Evolutionary conservation across 345 rosid species (phyloP), one percentile per base, ranked within the genome.

Genomic region (Mercurialis annua): DNA sequence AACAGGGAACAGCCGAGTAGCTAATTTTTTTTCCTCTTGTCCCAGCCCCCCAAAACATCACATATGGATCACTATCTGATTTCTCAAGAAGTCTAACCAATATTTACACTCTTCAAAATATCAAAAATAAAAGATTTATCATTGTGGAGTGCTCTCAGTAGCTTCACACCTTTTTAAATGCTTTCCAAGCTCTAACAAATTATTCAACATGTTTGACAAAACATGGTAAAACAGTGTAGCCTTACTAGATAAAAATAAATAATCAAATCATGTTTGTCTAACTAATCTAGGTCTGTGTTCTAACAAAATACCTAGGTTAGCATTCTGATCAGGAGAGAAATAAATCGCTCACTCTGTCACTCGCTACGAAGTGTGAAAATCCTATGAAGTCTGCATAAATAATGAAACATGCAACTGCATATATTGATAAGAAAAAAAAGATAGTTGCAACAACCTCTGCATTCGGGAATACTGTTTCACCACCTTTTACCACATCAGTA

Each of bases 401-500:
- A 18, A 52, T 5, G 12, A n/a, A n/a, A n/a, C 11, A 1, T 18
- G 33, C 40, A 40, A 49, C 15, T 10, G 5, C n/a, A 42, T 24
- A 50, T 24, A 48, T 16, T 23, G 36, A 2, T 6, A n/a, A 18
- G 9, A 36, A 26, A 33, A 26, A 64, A 2, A 52, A 51, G 62
- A 52, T 2, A 48, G 6, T 24, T 48, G 49, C 63, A 77, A 86
- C 68, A 74, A 93, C 98, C 96, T 87, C 87, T 1, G 98, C 97
- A 51, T 65, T 67, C 29, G 97, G 98, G 78, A 90, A 93, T 44
- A 90, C 96, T 54, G 95, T 93, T 83, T 93, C 98, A 38, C 98
- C 98, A 17, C 98, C 98, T 81, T 93, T 86, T 58, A 69, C 81
- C 66, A 93, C 98, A 75, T 89, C 82, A 54, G 88, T 75, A 24